These are phyloP conservation scores for Aspergillus phoenicis DNA, from an alignment of 2,329 filamentous ascomycete genomes.

Conservation along the genomic window DNA sequence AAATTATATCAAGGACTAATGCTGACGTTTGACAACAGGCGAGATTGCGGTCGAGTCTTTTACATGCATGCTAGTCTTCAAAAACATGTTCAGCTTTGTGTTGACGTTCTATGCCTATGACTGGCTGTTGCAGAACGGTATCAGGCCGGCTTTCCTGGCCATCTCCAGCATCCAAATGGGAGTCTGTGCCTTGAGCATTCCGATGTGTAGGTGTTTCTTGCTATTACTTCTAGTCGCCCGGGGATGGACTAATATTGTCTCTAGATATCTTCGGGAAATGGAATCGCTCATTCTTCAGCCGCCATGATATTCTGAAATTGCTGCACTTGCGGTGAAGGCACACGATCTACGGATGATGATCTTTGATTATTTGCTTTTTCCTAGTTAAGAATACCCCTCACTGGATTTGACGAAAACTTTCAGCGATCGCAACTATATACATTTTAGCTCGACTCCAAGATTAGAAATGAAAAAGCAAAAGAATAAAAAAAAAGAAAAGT, in stretches of 20 bases:
- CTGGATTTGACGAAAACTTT: not conserved
- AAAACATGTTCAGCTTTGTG: constrained; percentile 88
- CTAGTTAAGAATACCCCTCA: not conserved
- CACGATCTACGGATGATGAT: not conserved
- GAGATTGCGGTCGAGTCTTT: constrained; percentile 85
- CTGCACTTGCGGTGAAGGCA: constrained; percentile 31
- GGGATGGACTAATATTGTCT: constrained; percentile 10
- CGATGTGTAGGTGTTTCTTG: constrained; percentile 67
- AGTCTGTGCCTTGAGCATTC: constrained; percentile 73
- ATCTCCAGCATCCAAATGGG: constrained; percentile 76
- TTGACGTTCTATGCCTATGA: constrained; percentile 82
- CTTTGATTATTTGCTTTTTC: too few species aligned
- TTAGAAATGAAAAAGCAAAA: not conserved
- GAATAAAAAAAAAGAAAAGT: too few species aligned
- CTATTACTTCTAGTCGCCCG: not conserved
- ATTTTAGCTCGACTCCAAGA: too few species aligned
- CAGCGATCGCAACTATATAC: too few species aligned
- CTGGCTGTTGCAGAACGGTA: constrained; percentile 69
- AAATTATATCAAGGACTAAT: not conserved
- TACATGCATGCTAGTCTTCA: constrained; percentile 88
- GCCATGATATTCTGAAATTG: constrained; percentile 67
- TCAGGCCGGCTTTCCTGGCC: constrained; percentile 65
- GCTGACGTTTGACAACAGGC: constrained; percentile 47
- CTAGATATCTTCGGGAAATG: constrained; percentile 77
- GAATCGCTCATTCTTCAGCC: constrained; percentile 72